Evolutionary conservation across 2,329 filamentous ascomycete species (phyloP), one percentile per base, ranked within the genome.

Genomic region (Grosmannia penicillata): DNA sequence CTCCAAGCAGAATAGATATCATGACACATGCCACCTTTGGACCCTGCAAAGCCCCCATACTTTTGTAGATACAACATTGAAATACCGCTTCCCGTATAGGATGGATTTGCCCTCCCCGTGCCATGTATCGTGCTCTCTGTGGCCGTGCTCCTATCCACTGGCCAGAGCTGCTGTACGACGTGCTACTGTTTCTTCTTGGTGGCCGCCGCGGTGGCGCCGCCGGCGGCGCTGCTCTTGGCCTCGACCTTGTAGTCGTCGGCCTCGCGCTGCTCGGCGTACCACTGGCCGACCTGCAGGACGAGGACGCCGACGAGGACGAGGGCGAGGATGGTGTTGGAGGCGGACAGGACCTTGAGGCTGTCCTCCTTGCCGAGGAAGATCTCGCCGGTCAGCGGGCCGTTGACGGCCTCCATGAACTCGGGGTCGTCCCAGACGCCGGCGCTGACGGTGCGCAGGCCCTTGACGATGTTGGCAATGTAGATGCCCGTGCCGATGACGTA

Each of bases 231-330:
- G 17, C 24, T 25, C 13, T 8, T 14, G 26, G 35, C 6, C 13
- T 19, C 27, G 17, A 35, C 13, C 37, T 45, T 40, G 15, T 39
- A 67, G 57, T 95, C 87, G 55, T 89, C 80, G 52, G 70, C 70
- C 59, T 96, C 87, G 63, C 91, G 93, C 55, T 82, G 72, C 70
- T 95, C 86, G 23, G 91, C 91, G 63, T 98, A 96, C 89, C 89
- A 96, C 69, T 96, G 85, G 9, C 91, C 91, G 21, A 84, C 84
- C 72, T 96, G 91, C 53, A 98, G 62, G 26, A 95, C 82, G 48
- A 98, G 57, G 11, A 98, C 83, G 5, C 91, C 91, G 6, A 95
- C 78, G 40, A 96, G 62, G 26, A 98, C 84, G 33, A 96, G 70
- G 30, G 89, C 91, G 42, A 96, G 62, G 55, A 98, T 96, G 6